phyloP scores from a whole-genome alignment of 2,329 filamentous ascomycete genomes.

The Colletotrichum tofieldiae region DNA sequence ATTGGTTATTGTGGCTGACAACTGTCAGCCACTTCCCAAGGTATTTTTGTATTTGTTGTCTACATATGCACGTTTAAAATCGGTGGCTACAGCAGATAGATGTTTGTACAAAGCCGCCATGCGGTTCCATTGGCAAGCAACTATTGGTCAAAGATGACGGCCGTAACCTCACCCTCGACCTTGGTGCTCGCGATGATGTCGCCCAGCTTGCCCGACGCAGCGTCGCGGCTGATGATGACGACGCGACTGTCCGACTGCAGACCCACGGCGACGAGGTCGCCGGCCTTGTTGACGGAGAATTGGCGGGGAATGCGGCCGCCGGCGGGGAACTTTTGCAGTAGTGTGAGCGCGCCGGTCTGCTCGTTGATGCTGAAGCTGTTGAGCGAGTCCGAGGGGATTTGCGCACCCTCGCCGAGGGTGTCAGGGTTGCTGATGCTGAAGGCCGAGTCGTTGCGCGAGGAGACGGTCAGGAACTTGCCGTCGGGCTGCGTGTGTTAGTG shows the following conservation, averaged over 20 bases:
- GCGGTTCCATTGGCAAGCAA: not conserved
- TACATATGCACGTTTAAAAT: not conserved
- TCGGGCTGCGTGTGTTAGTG: slow-evolving; percentile 63
- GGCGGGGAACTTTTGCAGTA: slow-evolving; percentile 72
- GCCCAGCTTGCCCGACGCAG: slow-evolving; percentile 70
- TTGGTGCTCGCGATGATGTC: slow-evolving; percentile 60
- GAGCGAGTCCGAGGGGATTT: slow-evolving; percentile 74
- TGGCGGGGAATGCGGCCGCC: slow-evolving; percentile 78
- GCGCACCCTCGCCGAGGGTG: slow-evolving; percentile 52
- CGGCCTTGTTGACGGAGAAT: slow-evolving; percentile 76
- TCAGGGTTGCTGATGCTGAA: slow-evolving; percentile 66
- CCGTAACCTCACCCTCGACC: slow-evolving; percentile 62
- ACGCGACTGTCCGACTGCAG: slow-evolving; percentile 75
- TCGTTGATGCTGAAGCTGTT: slow-evolving; percentile 72
- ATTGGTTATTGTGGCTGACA: too few relatives aligned
- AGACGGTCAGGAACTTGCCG: slow-evolving; percentile 75
- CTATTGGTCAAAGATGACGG: slow-evolving; percentile 64
- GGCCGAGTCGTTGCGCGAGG: slow-evolving; percentile 75
- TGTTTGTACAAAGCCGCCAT: not conserved
- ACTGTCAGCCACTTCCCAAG: not conserved
- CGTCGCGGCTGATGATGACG: slow-evolving; percentile 73
- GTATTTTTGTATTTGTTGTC: not conserved
- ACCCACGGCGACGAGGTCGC: slow-evolving; percentile 76
- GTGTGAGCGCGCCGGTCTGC: slow-evolving; percentile 68
- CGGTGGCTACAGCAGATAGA: not conserved